Evolutionary conservation across 2,329 filamentous ascomycete genomes (phyloP), one percentile per base, ranked within the genome.

Genomic region (Sporothrix dimorphospora): DNA sequence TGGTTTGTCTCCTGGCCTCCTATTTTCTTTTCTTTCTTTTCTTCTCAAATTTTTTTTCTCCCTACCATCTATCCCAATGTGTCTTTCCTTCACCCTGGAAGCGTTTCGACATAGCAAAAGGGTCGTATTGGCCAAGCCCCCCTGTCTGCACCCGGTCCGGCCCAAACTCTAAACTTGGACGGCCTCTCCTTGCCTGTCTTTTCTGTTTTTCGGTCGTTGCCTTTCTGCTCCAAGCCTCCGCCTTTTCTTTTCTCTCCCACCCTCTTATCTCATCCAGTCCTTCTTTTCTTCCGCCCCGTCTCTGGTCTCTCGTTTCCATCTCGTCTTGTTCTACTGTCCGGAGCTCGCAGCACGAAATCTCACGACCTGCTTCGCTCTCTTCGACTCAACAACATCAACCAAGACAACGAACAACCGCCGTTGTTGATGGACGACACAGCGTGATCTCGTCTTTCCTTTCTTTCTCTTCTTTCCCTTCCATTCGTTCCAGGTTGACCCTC

Each of bases 401-500:
- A 53, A 55, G 34, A 69, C n/a, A 38, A 12, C 45, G 49, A 40
- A 57, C 49, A 57, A 45, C 30, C 9, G 49, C 38, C 34, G 19
- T 59, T 69, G 49, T 69, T 24, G 53, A 70, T 70, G 68, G 68
- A 57, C 34, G 34, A 12, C 24, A 24, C 27, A 12, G 57, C 30
- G 45, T 63, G 45, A 63, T 63, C 38, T 49, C 14, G n/a, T 53
- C 27, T 53, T 47, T 51, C 42, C 19, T 38, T 40, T 71, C 49
- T 61, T 71, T 61, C n/a, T 59, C 38, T 63, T 71, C 24, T 72
- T 51, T 24, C 57, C 59, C 38, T 72, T 73, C 34, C 59, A 66
- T 73, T 72, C 67, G 59, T 72, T 73, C 72, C 72, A 74, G 70
- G 72, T 73, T 74, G 73, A 74, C 27, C 73, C 69, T 73, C 69